Percentiles rank a stretch among this genome's conserved stretches.
Conservation (phyloP, 75 land plant species). For the Picea glauca region DNA sequence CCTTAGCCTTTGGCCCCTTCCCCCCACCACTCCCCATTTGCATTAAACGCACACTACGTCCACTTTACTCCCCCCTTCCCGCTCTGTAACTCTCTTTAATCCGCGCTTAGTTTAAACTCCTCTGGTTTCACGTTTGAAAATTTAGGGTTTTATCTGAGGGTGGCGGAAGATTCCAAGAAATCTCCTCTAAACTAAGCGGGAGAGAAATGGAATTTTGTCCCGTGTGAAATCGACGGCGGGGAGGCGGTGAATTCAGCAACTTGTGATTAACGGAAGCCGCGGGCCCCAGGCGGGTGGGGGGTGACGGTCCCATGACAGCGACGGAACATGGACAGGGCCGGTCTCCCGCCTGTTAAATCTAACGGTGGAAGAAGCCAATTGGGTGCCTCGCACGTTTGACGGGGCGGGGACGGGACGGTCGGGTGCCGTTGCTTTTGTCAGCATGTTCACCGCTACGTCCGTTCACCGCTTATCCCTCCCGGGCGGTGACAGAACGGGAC, state of each 20-base stretch:
- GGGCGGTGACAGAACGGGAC: not conserved
- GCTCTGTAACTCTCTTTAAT: not conserved
- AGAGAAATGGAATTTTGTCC: not conserved
- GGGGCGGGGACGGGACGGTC: slow-evolving; percentile 11
- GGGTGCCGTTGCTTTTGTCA: slow-evolving; percentile 9
- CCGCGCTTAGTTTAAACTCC: slow-evolving; percentile 1
- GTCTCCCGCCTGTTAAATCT: too few relatives aligned
- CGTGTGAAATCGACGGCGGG: not conserved
- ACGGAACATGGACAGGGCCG: not conserved
- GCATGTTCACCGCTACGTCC: slow-evolving; percentile 7
- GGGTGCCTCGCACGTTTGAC: not conserved
- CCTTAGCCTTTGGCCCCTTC: slow-evolving; percentile 3
- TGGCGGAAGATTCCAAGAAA: slow-evolving; percentile 1
- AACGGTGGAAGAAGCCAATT: not conserved
- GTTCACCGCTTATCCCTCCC: not conserved
- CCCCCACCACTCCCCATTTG: not conserved
- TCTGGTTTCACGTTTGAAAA: not conserved
- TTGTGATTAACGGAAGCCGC: not conserved
- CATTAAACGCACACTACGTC: not conserved
- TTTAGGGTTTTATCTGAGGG: not conserved
- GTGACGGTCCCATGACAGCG: slow-evolving; percentile 6
- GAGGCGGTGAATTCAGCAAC: slow-evolving; percentile 4
- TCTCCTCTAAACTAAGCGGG: slow-evolving; percentile 3
- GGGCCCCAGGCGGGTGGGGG: not conserved
- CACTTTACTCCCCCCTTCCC: slow-evolving; percentile 3